phyloP scores from a whole-genome alignment of 371 early-diverging fungal species.

The Actinomortierella ambigua region DNA sequence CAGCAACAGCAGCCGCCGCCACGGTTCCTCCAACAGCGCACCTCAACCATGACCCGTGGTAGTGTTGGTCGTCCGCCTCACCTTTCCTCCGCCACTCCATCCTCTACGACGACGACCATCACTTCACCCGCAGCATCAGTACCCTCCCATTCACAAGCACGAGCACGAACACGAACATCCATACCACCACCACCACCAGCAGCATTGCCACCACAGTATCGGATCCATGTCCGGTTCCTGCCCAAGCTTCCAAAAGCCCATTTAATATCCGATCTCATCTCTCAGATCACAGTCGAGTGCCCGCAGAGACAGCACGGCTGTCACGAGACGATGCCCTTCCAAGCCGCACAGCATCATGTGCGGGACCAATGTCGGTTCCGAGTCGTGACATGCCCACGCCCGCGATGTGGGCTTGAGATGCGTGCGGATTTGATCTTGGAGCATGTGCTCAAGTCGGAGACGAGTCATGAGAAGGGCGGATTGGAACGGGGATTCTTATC shows the following conservation, averaged over 20 bases:
- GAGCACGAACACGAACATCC: neutral
- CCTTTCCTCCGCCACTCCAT: no score
- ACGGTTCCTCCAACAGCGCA: no score
- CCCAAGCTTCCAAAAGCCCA: conserved; percentile 42
- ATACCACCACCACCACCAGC: neutral
- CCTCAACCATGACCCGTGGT: neutral
- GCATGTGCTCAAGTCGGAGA: conserved; percentile 34
- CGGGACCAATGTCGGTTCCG: conserved; percentile 31
- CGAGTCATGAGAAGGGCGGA: no score
- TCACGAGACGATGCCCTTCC: conserved; percentile 32
- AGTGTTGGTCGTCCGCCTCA: neutral
- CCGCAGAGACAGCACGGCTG: conserved; percentile 30
- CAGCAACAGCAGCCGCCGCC: no score
- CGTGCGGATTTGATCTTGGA: conserved; percentile 39
- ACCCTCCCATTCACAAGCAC: neutral
- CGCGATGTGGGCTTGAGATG: conserved; percentile 38
- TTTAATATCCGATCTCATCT: conserved; percentile 46
- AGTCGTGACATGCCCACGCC: conserved; percentile 32
- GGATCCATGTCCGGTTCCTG: conserved; percentile 38
- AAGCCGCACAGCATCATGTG: conserved; percentile 23
- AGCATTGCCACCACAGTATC: conserved; percentile 10
- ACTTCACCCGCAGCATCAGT: neutral
- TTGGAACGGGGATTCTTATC: no score
- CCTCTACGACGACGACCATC: neutral
- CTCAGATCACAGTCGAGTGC: conserved; percentile 38